Evolutionary conservation across 257 asterid species (phyloP), one percentile per base, ranked within the genome.

Genomic region (Penstemon barbatus): DNA sequence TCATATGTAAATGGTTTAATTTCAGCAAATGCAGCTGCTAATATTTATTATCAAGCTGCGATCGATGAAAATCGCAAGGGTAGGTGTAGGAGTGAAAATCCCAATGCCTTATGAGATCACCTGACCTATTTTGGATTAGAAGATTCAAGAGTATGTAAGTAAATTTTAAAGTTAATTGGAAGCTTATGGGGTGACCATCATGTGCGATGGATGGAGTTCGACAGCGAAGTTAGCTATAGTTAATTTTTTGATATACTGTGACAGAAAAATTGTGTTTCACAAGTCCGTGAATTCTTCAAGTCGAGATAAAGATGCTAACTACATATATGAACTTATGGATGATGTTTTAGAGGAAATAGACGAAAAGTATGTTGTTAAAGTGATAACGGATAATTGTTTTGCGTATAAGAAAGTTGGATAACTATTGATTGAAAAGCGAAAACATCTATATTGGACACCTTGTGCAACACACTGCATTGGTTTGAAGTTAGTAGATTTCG

Each of bases 291-390:
- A 56, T 25, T 15, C 61, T 56, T 19, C 13, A 0, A 12, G 5
- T 56, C n/a, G 13, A 33, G 61, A 19, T 8, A 9, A 56, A 25
- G 33, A 56, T 56, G 61, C 61, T 7, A 33, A 56, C 13, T 56
- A 56, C 5, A 56, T 56, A 19, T 56, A 56, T 18, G 42, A 56
- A 4, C 61, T 56, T 33, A 56, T 56, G 60, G 61, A 33, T 56
- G 43, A 56, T 33, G 43, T 56, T 56, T 43, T 56, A 41, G 61
- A 56, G 42, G 41, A 56, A 33, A 56, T 56, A 6, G 33, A 42
- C 5, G 61, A 36, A 56, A 54, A 56, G 4, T 7, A 7, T 56
- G 61, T 56, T 6, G 61, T 56, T 5, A 7, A 56, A 19, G 61
- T 56, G 42, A 56, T 56, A 19, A 56, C 42, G 8, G 42, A 56